A percentile compares a stretch with the other conserved stretches of the same genome.
phyloP scores from a whole-genome alignment of 176 grass and related monocot species.

The Microstegium vimineum region DNA sequence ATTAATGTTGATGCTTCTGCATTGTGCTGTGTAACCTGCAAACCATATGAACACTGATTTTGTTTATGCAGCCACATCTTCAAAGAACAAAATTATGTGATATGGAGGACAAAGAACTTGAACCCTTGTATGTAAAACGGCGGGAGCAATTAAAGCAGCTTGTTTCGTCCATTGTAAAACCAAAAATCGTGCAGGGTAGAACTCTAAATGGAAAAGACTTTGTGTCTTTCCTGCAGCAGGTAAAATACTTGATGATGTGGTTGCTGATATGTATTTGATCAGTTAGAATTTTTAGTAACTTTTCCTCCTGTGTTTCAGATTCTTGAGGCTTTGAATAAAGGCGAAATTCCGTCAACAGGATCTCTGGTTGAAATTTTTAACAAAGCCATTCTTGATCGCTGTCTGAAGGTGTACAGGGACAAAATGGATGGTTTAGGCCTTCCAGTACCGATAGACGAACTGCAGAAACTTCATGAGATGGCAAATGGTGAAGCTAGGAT shows the following conservation, averaged over 20 bases:
- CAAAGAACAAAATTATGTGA: conserved; percentile 99
- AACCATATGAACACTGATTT: not conserved
- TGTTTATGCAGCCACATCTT: conserved; percentile 83
- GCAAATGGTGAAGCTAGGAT: conserved; percentile 51
- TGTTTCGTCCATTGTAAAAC: conserved; percentile 70
- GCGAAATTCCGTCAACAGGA: conserved; percentile 90
- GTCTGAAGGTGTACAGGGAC: conserved; percentile 73
- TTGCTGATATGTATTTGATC: not conserved
- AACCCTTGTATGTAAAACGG: conserved; percentile 66
- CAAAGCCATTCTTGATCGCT: conserved; percentile 89
- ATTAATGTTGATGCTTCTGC: not conserved
- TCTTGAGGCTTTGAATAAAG: conserved; percentile 95
- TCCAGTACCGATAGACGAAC: conserved; percentile 64
- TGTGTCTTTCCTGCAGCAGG: conserved; percentile 87
- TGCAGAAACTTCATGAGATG: conserved; percentile 64
- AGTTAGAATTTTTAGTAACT: not conserved
- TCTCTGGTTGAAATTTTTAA: conserved; percentile 98
- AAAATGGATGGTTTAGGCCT: conserved; percentile 67
- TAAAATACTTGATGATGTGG: conserved; percentile 24
- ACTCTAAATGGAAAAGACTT: conserved; percentile 87
- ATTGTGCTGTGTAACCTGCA: not conserved
- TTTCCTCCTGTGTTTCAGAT: conserved; percentile 57
- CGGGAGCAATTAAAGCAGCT: conserved; percentile 87
- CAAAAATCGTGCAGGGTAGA: conserved; percentile 88
- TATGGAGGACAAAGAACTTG: conserved; percentile 80